Evolutionary conservation across 768 basidiomycete species (phyloP), one percentile per base, ranked within the genome.

Genomic region (Nidularia pulvinata): DNA sequence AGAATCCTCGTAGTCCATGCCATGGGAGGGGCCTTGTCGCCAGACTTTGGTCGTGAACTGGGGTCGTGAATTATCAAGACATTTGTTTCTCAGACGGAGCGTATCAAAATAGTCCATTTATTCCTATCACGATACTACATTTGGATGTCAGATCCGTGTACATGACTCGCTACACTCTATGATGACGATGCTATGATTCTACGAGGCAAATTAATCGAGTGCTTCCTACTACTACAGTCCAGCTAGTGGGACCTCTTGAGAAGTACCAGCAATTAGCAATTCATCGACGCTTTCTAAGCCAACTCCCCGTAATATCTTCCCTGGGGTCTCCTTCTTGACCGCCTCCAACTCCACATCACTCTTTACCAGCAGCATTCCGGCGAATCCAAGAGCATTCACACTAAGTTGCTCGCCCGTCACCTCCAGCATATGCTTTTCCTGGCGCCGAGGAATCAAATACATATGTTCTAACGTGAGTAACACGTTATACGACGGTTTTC

Each of bases 361-460:
- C 74, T 89, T 93, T 25, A 91, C 93, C 51, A 97, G 81, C 56
- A 97, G 61, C 86, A 92, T 84, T 1, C 95, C 95, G 6, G 93
- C 90, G 65, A 89, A 97, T 11, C 92, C 95, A 47, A 97, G 78
- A 45, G 95, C 81, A 67, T 98, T 97, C 43, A 98, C 77, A 61
- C 83, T 82, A 30, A 98, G 62, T 51, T 68, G 55, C 34, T 83
- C 80, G n/a, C 83, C 82, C 2, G 81, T 81, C 48, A 73, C 76
- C 50, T 69, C 56, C 4, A 89, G 68, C 9, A 61, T 67, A 66
- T 88, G 79, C n/a, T 66, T 69, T 64, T 93, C 92, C 33, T 70
- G 69, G 48, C 76, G 76, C 37, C 95, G 85, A 33, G 95, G 95
- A 62, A 98, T 84, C 53, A 97, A 53, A 67, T 96, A 86, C 54